phyloP scores from a whole-genome alignment of 1,284 basidiomycete species.

The Thelephora terrestris region DNA sequence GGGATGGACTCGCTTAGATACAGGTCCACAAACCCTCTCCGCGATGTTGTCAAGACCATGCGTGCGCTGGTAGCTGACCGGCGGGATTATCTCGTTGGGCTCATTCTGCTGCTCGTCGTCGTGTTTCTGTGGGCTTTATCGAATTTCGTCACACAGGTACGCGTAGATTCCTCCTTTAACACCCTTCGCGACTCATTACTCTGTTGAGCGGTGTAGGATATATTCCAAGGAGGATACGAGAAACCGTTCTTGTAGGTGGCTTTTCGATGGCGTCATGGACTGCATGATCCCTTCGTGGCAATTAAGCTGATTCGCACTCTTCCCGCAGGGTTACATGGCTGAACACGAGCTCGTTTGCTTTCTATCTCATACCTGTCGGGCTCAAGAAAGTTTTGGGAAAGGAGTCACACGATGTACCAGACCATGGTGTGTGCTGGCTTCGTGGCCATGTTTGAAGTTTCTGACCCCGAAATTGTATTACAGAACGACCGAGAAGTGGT shows the following conservation, averaged over 20 bases:
- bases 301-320: slow-evolving; percentile 1
- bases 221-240: slow-evolving; percentile 64
- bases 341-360: slow-evolving; percentile 80
- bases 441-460: neutral
- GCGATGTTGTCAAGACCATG: slow-evolving; percentile 4
- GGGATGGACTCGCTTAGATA: too few species aligned
- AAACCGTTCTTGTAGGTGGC: slow-evolving; percentile 72
- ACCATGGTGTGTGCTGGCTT: neutral
- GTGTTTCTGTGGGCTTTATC: slow-evolving; percentile 80
- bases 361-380: slow-evolving; percentile 77
- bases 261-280: neutral
- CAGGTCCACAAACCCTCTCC: neutral
- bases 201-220: slow-evolving; percentile 31
- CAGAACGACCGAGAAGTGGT: slow-evolving; percentile 9
- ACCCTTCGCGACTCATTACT: neutral
- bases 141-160: slow-evolving; percentile 72
- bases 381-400: slow-evolving; percentile 29
- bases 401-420: slow-evolving; percentile 1
- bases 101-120: slow-evolving; percentile 65
- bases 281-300: neutral
- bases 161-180: slow-evolving; percentile 8
- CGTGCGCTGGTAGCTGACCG: slow-evolving; percentile 9
- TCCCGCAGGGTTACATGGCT: slow-evolving; percentile 68
- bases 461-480: slow-evolving; percentile 10
- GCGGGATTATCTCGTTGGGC: slow-evolving; percentile 59